A percentile compares a stretch with the other conserved stretches of the same genome.
Conservation (phyloP, 495 filamentous ascomycete species). For the Penicillium longicatenatum region DNA sequence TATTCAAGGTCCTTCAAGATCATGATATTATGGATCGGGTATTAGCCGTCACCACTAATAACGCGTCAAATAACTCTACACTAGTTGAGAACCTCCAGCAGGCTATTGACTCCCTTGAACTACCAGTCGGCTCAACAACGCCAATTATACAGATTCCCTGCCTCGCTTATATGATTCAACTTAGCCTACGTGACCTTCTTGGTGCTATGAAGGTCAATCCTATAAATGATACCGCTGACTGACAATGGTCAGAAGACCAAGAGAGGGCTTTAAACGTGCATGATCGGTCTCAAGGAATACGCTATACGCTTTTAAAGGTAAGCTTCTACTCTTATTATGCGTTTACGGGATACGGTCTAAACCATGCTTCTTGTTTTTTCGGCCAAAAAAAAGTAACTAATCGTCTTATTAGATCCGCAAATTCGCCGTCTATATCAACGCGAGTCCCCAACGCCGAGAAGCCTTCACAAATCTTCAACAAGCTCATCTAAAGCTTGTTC, state of each 20-base stretch:
- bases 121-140: too few relatives aligned
- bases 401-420: neutral
- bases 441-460: neutral
- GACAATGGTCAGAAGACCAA: too few relatives aligned
- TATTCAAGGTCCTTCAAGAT: slow-evolving; percentile 15
- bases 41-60: slow-evolving; percentile 22
- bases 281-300: too few relatives aligned
- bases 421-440: neutral
- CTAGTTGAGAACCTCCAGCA: slow-evolving; percentile 9
- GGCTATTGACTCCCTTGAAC: neutral
- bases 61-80: slow-evolving; percentile 23
- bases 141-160: slow-evolving; percentile 12
- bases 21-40: slow-evolving; percentile 13
- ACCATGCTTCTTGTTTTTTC: too few relatives aligned
- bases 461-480: neutral
- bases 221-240: too few relatives aligned
- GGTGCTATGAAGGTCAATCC: too few relatives aligned
- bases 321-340: too few relatives aligned
- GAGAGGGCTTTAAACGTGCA: too few relatives aligned
- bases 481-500: neutral
- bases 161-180: slow-evolving; percentile 23
- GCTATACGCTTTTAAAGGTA: too few relatives aligned
- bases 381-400: too few relatives aligned
- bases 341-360: too few relatives aligned
- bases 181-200: slow-evolving; percentile 20